Evolutionary conservation across 768 basidiomycete species (phyloP).

Genomic region (Hericium alpestre): DNA sequence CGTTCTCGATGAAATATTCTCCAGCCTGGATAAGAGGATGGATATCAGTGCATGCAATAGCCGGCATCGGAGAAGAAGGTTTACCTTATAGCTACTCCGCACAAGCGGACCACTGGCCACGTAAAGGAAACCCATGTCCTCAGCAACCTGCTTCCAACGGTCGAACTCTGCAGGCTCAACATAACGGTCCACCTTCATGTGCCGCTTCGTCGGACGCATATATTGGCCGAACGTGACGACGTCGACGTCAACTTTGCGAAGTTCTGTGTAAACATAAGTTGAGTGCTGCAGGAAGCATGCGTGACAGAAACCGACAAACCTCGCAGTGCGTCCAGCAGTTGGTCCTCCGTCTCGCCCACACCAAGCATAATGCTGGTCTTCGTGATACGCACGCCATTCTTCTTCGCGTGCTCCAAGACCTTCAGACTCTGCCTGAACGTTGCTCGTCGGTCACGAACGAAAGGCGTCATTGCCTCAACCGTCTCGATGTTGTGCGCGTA

Average conservation of each 20-base stretch:
- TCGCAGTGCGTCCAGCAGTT: constrained; percentile 71
- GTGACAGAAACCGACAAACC: constrained; percentile 35
- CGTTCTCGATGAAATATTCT: constrained; percentile 90
- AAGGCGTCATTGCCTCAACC: constrained; percentile 87
- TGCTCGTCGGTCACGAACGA: constrained; percentile 89
- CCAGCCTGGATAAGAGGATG: constrained; percentile 55
- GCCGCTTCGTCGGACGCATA: constrained; percentile 97
- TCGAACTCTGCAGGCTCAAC: constrained; percentile 91
- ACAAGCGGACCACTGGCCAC: constrained; percentile 96
- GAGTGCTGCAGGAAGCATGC: not conserved
- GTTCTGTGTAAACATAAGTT: constrained; percentile 39
- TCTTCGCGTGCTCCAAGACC: constrained; percentile 77
- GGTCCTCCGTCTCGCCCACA: constrained; percentile 80
- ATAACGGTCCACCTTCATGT: constrained; percentile 98
- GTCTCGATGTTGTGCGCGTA: constrained; percentile 99
- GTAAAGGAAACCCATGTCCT: constrained; percentile 92
- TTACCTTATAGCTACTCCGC: constrained; percentile 92
- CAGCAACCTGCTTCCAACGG: constrained; percentile 80
- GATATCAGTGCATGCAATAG: not conserved
- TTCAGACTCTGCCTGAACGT: constrained; percentile 77
- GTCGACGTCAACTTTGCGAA: constrained; percentile 82
- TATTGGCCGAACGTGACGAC: constrained; percentile 99
- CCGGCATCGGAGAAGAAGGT: constrained; percentile 12
- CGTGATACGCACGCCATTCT: constrained; percentile 74
- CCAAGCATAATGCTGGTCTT: constrained; percentile 99